Percentiles rank a stretch among this genome's conserved stretches.
Evolutionary conservation across 1,284 basidiomycete species (phyloP).

Genomic region (Lignosus rhinocerotis): DNA sequence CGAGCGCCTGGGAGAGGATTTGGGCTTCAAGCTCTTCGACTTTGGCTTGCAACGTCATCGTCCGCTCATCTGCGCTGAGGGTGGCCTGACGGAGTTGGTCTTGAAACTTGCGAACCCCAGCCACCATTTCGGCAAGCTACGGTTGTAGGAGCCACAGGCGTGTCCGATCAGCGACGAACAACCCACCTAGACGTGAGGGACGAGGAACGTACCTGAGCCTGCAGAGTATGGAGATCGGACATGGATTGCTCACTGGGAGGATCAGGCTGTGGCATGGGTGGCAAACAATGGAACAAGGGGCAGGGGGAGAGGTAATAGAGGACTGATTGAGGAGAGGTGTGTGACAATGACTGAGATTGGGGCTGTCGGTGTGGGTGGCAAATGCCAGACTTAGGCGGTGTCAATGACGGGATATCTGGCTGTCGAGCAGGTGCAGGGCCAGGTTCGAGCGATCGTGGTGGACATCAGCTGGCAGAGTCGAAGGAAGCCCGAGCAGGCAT

Average conservation of each 20-base stretch:
- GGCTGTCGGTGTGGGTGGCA: not conserved
- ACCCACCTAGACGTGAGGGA: not conserved
- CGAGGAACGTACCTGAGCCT: slow-evolving; percentile 20
- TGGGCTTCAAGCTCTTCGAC: slow-evolving; percentile 24
- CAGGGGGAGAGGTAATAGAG: not conserved
- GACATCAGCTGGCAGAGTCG: not conserved
- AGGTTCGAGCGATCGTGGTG: slow-evolving; percentile 7
- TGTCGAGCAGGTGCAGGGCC: too few species aligned
- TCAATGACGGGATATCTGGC: not conserved
- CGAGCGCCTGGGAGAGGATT: slow-evolving; percentile 6
- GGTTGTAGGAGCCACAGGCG: not conserved
- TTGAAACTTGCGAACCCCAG: slow-evolving; percentile 18
- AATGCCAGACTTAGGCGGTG: not conserved
- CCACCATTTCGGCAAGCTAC: slow-evolving; percentile 22
- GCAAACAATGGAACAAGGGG: not conserved
- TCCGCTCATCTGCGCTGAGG: slow-evolving; percentile 5
- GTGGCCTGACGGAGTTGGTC: slow-evolving; percentile 14
- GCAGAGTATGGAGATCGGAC: slow-evolving; percentile 11
- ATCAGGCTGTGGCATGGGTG: slow-evolving; percentile 7
- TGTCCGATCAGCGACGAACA: not conserved
- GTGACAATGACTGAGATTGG: not conserved
- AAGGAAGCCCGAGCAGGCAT: slow-evolving; percentile 10
- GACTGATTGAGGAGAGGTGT: not conserved
- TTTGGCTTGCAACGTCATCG: slow-evolving; percentile 6
- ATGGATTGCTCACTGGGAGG: not conserved